Base-by-base conservation (phyloP, 441 rosid genomes). In the Adansonia madagascariensis region DNA sequence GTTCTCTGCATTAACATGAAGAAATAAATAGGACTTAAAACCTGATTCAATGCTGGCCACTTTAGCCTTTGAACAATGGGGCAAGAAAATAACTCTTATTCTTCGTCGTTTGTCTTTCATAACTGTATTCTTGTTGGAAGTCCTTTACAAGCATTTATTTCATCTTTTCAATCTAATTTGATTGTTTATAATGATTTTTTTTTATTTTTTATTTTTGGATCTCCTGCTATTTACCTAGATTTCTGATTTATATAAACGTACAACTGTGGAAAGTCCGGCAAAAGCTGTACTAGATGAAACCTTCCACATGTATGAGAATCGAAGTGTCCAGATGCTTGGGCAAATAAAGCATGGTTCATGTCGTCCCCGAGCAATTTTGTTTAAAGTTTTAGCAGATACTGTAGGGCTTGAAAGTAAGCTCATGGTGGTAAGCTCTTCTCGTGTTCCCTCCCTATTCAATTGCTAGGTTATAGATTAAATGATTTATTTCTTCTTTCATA, bases 381-480 rank as follows among this genome's bases (percentile, higher is more conserved):
- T 94, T 84, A 94, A 97, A 86, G 97, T 94, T 78, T 85, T 97
- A 77, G 98, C 99, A 31, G 99, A 97, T 84, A 88, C 95, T 57
- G 95, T 94, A 49, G 98, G 97, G 82, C 92, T 97, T 80, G 95
- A 94, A 85, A 91, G 98, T 82, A 89, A 89, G 83, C 98, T 97
- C 81, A 85, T 93, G 88, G 91, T 91, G 98, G 99, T 97, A 90
- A 91, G 94, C 72, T 52, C 24, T 44, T 80, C 80, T 55, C 53
- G 6, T 69, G 52, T 50, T 70, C 17, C 52, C 66, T 12, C 52
- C 24, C 49, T 57, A 53, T 71, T 59, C 67, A 71, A 12, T 73
- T 67, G n/a, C 59, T 62, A n/a, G 47, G 35, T 77, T 72, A 35
- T 35, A 56, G 71, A 41, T 72, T 44, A 56, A 59, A 6, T 41